Evolutionary conservation across 176 grass and related monocot genomes (phyloP).

Genomic region (Raddia guianensis): DNA sequence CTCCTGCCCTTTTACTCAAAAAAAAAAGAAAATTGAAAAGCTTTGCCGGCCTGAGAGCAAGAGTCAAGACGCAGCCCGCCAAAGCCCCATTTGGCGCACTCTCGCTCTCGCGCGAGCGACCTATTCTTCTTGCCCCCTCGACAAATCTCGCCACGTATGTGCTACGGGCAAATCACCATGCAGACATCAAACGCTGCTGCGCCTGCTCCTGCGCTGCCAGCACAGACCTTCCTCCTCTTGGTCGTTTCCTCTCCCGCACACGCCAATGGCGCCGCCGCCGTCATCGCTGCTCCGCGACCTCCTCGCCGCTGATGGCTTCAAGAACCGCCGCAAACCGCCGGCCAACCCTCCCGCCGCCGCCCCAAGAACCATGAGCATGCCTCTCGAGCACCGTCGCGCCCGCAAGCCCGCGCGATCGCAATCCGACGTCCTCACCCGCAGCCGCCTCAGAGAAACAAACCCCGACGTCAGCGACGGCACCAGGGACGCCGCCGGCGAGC

Average conservation of each 20-base stretch:
- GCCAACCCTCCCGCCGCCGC: not conserved
- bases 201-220: not conserved
- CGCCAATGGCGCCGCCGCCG: slow-evolving; percentile 47
- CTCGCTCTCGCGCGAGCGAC: slow-evolving; percentile 14
- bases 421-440: slow-evolving; percentile 48
- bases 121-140: slow-evolving; percentile 24
- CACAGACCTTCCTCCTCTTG: not conserved
- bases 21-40: not conserved
- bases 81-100: slow-evolving; percentile 45
- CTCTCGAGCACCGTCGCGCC: slow-evolving; percentile 32
- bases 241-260: not conserved
- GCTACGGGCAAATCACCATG: slow-evolving; percentile 10
- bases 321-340: slow-evolving; percentile 34
- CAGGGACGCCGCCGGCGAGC: not conserved
- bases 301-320: slow-evolving; percentile 52
- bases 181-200: not conserved
- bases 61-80: slow-evolving; percentile 22
- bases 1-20: too few relatives aligned
- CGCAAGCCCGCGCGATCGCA: slow-evolving; percentile 43
- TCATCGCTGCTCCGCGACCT: slow-evolving; percentile 50
- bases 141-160: slow-evolving; percentile 15
- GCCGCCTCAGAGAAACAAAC: slow-evolving; percentile 21
- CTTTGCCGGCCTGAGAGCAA: slow-evolving; percentile 30
- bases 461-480: not conserved
- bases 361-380: slow-evolving; percentile 45